A percentile compares a stretch with the other conserved stretches of the same genome.
phyloP scores from a whole-genome alignment of 2,329 filamentous ascomycete species.

The Penicillium hesseltinei region DNA sequence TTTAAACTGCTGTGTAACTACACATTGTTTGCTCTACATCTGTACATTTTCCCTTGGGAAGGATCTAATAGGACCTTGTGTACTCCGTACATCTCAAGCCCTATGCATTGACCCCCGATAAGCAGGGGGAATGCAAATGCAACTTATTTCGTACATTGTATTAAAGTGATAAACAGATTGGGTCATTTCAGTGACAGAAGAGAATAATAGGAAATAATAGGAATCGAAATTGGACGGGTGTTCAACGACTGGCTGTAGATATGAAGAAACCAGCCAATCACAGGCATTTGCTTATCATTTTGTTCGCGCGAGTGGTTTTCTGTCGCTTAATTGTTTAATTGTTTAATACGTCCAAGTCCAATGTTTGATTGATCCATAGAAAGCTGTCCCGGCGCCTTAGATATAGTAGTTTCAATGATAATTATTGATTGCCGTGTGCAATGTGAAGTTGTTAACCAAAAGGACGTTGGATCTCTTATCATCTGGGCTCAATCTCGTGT shows the following conservation, averaged over 20 bases:
- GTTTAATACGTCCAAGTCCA: background rate
- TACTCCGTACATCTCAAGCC: background rate
- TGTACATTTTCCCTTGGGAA: background rate
- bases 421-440: background rate
- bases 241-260: conserved; percentile 30
- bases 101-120: conserved; percentile 10
- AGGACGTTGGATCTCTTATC: conserved; percentile 16
- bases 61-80: background rate
- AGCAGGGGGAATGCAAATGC: conserved; percentile 11
- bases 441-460: background rate
- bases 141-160: background rate
- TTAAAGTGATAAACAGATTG: conserved; percentile 14
- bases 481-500: background rate
- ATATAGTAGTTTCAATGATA: background rate
- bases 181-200: conserved; percentile 18
- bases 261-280: conserved; percentile 30
- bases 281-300: conserved; percentile 17
- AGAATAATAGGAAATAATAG: conserved; percentile 17
- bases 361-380: background rate
- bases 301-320: background rate
- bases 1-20: background rate
- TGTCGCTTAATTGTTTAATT: background rate
- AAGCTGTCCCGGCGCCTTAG: no score
- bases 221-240: conserved; percentile 1
- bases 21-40: background rate